Evolutionary conservation across 2,329 filamentous ascomycete genomes (phyloP), one percentile per base, ranked within the genome.

Genomic region (Penicillium crustosum): DNA sequence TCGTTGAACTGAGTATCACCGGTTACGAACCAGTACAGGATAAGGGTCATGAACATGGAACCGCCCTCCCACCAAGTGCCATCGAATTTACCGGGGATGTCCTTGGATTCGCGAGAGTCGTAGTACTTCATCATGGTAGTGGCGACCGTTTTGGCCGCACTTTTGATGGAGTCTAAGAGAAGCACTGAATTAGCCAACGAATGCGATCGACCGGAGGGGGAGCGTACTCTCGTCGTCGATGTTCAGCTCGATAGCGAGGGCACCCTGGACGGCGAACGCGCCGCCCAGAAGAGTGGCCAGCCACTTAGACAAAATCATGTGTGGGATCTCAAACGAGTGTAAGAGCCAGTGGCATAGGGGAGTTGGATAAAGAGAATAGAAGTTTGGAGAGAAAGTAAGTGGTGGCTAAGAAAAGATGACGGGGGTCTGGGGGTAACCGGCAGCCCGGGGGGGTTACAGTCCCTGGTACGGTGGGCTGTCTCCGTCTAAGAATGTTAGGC

Each of bases 11-110:
- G 81, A 4, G 81, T 77, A 69, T 93, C 89, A 21, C 86, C 87
- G 0, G 90, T 93, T 71, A 91, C 90, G 70, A 87, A 89, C 89
- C 90, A 95, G 73, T 94, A 94, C 68, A 94, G 89, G 53, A 95
- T 81, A 61, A 94, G 78, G 2, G 88, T 80, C 58, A 82, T 83
- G 67, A 84, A 84, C 79, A 93, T 86, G 56, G 89, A 89, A 52
- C 89, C 89, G 12, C 81, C 88, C 75, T 89, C 88, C 90, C 86
- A 92, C 70, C 76, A 74, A 17, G 73, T 75, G 23, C 69, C 74
- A 25, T 70, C 68, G 4, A 78, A 60, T 52, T 77, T 72, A 44
- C 75, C 75, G n/a, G 75, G 75, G 1, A 75, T 71, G 43, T 72
- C 66, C 23, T 73, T 75, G 13, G 71, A 69, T 33, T 74, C 63